Conservation (phyloP, 306 rosid genomes). For the Fragaria ananassa region DNA sequence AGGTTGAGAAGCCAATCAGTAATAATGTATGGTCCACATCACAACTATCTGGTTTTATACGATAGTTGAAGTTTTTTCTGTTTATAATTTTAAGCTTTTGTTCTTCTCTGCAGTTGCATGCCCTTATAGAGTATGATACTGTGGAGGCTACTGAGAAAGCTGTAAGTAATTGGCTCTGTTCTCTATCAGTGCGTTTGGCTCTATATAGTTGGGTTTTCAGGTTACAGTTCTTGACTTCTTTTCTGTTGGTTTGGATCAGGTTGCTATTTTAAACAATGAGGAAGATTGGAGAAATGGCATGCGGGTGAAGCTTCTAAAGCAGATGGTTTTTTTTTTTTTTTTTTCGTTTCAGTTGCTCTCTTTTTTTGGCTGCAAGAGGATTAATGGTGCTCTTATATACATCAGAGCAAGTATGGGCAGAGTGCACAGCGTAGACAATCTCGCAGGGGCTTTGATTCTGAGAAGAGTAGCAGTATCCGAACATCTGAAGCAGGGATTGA, state of each 20-base stretch:
- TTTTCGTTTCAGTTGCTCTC: not conserved
- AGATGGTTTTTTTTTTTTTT: conserved; percentile 38
- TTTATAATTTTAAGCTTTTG: not conserved
- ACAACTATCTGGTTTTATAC: not conserved
- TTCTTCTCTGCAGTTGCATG: conserved; percentile 59
- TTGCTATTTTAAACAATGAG: conserved; percentile 66
- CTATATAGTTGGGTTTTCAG: conserved; percentile 14
- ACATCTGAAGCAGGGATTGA: conserved; percentile 53
- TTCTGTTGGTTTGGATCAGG: conserved; percentile 42
- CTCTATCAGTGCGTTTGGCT: conserved; percentile 4
- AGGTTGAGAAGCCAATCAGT: conserved; percentile 52
- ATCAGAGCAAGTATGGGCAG: conserved; percentile 64
- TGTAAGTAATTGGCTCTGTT: conserved; percentile 48
- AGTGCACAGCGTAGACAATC: conserved; percentile 66
- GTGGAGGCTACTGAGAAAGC: conserved; percentile 91
- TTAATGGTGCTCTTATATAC: conserved; percentile 27
- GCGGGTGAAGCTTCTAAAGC: conserved; percentile 83
- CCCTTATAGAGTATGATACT: conserved; percentile 85
- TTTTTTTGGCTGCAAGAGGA: conserved; percentile 7
- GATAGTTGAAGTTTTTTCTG: not conserved
- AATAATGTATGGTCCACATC: conserved; percentile 52
- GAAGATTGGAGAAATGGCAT: conserved; percentile 95
- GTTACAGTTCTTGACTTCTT: not conserved
- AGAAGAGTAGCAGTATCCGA: conserved; percentile 52
- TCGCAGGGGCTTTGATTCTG: conserved; percentile 60